These are phyloP conservation scores for Ceratocystis papillata DNA, from an alignment of 2,329 filamentous ascomycete genomes.

Conservation along the genomic window DNA sequence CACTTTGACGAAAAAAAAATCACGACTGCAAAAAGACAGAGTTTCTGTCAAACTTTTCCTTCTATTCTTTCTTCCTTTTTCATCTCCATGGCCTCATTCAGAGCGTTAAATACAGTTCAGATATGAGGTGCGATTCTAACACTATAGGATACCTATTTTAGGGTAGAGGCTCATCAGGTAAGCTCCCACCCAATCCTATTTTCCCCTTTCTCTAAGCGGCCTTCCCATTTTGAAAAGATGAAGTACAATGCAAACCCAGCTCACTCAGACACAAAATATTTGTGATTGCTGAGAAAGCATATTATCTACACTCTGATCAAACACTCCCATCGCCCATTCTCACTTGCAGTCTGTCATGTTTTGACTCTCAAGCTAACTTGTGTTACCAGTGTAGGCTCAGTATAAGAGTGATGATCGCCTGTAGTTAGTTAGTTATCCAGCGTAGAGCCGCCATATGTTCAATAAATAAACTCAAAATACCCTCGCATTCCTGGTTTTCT, in stretches of 20 bases:
- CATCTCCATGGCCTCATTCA: background rate
- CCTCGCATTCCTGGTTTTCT: too few relatives aligned
- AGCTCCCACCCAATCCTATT: background rate
- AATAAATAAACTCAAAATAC: too few relatives aligned
- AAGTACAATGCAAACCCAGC: conserved; percentile 23
- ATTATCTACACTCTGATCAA: conserved; percentile 24
- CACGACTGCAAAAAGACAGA: conserved; percentile 10
- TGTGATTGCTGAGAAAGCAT: conserved; percentile 24
- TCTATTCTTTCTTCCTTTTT: background rate
- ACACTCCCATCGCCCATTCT: background rate
- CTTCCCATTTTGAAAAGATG: conserved; percentile 18
- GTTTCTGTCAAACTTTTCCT: background rate
- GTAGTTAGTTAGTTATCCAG: too few relatives aligned
- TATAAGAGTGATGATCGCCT: too few relatives aligned
- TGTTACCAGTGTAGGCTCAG: background rate
- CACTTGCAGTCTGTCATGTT: background rate
- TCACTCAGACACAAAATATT: conserved; percentile 22
- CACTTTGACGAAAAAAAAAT: conserved; percentile 11
- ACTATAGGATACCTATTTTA: background rate
- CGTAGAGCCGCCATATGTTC: too few relatives aligned
- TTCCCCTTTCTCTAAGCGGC: background rate
- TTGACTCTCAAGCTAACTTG: conserved; percentile 6
- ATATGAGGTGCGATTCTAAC: background rate
- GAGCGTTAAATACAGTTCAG: too few relatives aligned
- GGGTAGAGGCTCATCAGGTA: conserved; percentile 12